phyloP scores from a whole-genome alignment of 306 rosid genomes.

The Canavalia ensiformis region DNA sequence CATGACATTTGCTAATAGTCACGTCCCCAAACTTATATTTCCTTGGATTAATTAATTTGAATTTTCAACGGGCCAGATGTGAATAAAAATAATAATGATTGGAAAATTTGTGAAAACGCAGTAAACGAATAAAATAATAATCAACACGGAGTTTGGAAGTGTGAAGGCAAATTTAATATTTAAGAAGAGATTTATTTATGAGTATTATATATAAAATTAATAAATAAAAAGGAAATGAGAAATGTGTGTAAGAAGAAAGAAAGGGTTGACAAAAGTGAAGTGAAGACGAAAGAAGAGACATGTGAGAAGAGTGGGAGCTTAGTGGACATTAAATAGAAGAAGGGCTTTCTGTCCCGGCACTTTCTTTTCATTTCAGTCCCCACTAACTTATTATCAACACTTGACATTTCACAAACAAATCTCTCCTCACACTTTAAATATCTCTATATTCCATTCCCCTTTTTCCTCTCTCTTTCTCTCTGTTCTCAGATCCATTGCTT shows the following conservation, averaged over 20 bases:
- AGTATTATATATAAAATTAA: neutral
- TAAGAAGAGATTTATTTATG: neutral
- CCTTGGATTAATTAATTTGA: neutral
- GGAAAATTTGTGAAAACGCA: neutral
- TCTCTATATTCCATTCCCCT: neutral
- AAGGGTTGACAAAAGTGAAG: neutral
- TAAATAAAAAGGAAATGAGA: neutral
- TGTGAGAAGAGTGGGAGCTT: conserved; percentile 18
- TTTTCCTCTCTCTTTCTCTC: neutral
- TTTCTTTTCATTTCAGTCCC: conserved; percentile 33
- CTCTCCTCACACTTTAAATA: conserved; percentile 10
- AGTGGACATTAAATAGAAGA: conserved; percentile 47
- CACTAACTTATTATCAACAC: conserved; percentile 32
- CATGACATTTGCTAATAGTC: neutral
- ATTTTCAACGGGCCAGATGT: conserved; percentile 31
- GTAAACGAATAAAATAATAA: neutral
- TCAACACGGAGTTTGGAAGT: neutral
- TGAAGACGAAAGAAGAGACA: neutral
- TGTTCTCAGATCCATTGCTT: conserved; percentile 49
- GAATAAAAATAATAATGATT: neutral
- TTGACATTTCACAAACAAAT: neutral
- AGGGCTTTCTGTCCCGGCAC: conserved; percentile 4
- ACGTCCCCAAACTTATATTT: neutral
- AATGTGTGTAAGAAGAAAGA: neutral
- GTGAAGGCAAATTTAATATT: neutral